A percentile compares a stretch with the other conserved stretches of the same genome.
phyloP scores from a whole-genome alignment of 2,329 filamentous ascomycete genomes.

The Trichoderma polysporum region DNA sequence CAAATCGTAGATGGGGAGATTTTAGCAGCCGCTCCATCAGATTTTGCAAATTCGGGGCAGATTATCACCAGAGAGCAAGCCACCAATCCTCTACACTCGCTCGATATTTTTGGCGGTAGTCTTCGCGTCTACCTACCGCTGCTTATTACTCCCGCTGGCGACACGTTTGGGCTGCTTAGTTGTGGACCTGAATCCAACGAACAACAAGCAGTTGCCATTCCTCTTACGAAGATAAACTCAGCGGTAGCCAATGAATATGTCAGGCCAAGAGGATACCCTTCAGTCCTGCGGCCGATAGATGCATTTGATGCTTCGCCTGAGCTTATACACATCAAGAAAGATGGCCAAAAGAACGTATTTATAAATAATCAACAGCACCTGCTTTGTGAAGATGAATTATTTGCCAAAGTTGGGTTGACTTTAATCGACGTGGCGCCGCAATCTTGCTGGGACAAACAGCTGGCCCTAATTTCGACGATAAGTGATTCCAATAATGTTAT shows the following conservation, averaged over 20 bases:
- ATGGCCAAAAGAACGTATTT: neutral
- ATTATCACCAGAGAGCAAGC: constrained; percentile 5
- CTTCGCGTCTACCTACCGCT: constrained; percentile 6
- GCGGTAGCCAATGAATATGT: constrained; percentile 6
- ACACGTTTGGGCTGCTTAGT: constrained; percentile 10
- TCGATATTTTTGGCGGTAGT: constrained; percentile 18
- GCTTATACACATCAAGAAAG: constrained; percentile 2
- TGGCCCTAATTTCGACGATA: neutral
- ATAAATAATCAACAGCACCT: neutral
- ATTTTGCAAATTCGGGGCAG: constrained; percentile 15
- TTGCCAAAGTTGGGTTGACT: neutral
- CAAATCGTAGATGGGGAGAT: neutral
- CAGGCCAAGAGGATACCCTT: neutral
- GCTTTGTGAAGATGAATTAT: constrained; percentile 4
- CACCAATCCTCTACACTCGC: neutral
- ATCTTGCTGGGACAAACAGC: constrained; percentile 10
- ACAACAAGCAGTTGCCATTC: constrained; percentile 1
- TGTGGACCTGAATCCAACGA: constrained; percentile 1
- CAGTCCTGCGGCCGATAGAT: neutral
- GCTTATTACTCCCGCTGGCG: neutral
- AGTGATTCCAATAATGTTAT: neutral
- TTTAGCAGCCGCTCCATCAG: constrained; percentile 7
- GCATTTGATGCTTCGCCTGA: neutral
- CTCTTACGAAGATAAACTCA: neutral
- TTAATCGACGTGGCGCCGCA: constrained; percentile 1